Conservation (phyloP, 2,329 filamentous ascomycete species). For the Fusarium newnesense region DNA sequence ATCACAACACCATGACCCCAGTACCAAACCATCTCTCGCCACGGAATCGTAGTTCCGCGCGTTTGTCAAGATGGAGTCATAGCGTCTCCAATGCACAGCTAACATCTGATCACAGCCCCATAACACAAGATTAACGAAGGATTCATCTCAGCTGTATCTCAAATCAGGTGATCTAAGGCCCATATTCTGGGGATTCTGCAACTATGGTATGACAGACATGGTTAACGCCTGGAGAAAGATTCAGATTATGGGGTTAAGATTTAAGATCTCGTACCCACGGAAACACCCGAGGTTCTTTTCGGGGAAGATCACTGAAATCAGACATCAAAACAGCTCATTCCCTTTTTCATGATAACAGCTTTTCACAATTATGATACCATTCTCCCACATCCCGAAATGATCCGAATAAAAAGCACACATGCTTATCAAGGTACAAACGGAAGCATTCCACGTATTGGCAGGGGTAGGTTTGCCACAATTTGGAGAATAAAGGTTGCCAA, state of each 20-base stretch:
- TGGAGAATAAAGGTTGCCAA: slow-evolving; percentile 4
- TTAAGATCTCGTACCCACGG: background rate
- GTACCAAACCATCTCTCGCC: background rate
- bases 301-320: background rate
- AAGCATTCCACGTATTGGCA: background rate
- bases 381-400: slow-evolving; percentile 20
- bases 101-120: slow-evolving; percentile 4
- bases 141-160: slow-evolving; percentile 14
- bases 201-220: slow-evolving; percentile 17
- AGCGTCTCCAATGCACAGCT: background rate
- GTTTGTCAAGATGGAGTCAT: background rate
- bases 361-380: background rate
- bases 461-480: background rate
- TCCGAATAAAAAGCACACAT: slow-evolving; percentile 1
- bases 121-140: slow-evolving; percentile 30
- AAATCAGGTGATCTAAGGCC: slow-evolving; percentile 9
- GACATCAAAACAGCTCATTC: background rate
- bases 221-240: background rate
- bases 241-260: background rate
- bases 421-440: background rate
- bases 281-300: background rate
- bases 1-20: background rate
- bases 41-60: background rate
- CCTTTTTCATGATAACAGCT: background rate
- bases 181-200: background rate